A percentile compares a stretch with the other conserved stretches of the same genome.
phyloP scores from a whole-genome alignment of 768 basidiomycete species.

The Mycena chlorophos region DNA sequence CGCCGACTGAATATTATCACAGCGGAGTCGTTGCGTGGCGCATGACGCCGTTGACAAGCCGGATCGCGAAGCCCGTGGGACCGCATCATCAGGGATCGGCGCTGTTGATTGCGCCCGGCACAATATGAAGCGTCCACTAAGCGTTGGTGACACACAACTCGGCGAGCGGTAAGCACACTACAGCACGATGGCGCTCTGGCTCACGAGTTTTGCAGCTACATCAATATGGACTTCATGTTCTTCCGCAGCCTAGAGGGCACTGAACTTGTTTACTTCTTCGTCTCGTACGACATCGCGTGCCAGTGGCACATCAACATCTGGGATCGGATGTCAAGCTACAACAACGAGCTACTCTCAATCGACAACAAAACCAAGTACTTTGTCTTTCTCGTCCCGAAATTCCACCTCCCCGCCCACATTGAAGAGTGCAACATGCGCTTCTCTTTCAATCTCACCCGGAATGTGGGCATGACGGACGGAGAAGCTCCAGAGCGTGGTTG shows the following conservation, averaged over 20 bases:
- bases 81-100: constrained; percentile 24
- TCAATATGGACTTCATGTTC: constrained; percentile 30
- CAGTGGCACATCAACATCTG: constrained; percentile 30
- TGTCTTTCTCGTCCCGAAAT: constrained; percentile 29
- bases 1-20: background rate
- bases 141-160: constrained; percentile 21
- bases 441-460: constrained; percentile 28
- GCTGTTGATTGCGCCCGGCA: constrained; percentile 23
- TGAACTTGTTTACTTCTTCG: constrained; percentile 4
- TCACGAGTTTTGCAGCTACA: constrained; percentile 9
- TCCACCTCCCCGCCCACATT: constrained; percentile 32
- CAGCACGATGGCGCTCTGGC: background rate
- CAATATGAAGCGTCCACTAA: constrained; percentile 16
- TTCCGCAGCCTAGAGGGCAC: constrained; percentile 21
- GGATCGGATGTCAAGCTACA: constrained; percentile 8
- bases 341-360: background rate
- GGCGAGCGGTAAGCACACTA: constrained; percentile 21
- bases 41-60: constrained; percentile 7
- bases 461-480: constrained; percentile 30
- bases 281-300: constrained; percentile 33
- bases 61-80: constrained; percentile 10
- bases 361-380: background rate
- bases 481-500: constrained; percentile 34
- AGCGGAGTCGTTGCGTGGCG: constrained; percentile 12
- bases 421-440: constrained; percentile 27